Evolutionary conservation across 768 basidiomycete genomes (phyloP).

Genomic region (Kondoa malvinella): DNA sequence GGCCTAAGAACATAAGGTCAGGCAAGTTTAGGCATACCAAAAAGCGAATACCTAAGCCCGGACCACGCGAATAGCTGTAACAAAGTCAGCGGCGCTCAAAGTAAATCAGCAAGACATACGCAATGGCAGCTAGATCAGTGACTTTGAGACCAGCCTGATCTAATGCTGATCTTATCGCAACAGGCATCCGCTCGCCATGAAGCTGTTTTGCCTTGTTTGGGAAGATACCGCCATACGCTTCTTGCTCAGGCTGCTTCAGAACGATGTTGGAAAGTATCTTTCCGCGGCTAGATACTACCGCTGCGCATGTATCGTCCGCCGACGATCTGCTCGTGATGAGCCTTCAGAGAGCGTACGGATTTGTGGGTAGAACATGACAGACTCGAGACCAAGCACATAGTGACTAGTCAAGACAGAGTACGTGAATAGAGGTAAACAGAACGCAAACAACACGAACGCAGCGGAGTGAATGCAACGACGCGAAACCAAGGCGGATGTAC

Average conservation of each 20-base stretch:
- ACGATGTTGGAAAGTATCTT: constrained; percentile 66
- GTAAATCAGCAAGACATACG: constrained; percentile 1
- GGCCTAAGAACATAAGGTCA: constrained; percentile 54
- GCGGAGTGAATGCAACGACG: no score
- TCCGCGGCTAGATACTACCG: constrained; percentile 56
- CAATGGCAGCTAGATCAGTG: neutral
- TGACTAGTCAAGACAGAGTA: neutral
- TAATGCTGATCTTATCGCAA: constrained; percentile 66
- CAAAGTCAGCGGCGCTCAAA: constrained; percentile 54
- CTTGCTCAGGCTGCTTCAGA: constrained; percentile 51
- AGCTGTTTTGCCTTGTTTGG: constrained; percentile 35
- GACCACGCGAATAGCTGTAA: constrained; percentile 46
- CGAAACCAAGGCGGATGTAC: no score
- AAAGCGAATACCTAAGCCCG: constrained; percentile 43
- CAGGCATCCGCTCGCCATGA: constrained; percentile 52
- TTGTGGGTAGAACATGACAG: no score
- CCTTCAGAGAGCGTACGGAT: no score
- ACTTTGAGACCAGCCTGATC: constrained; percentile 25
- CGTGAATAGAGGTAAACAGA: neutral
- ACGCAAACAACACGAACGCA: neutral
- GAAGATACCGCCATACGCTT: constrained; percentile 32
- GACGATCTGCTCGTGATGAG: no score
- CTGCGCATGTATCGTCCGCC: constrained; percentile 74
- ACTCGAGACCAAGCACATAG: neutral
- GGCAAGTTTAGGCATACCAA: constrained; percentile 43